Evolutionary conservation across 306 rosid species (phyloP).

Genomic region (Alnus glutinosa): DNA sequence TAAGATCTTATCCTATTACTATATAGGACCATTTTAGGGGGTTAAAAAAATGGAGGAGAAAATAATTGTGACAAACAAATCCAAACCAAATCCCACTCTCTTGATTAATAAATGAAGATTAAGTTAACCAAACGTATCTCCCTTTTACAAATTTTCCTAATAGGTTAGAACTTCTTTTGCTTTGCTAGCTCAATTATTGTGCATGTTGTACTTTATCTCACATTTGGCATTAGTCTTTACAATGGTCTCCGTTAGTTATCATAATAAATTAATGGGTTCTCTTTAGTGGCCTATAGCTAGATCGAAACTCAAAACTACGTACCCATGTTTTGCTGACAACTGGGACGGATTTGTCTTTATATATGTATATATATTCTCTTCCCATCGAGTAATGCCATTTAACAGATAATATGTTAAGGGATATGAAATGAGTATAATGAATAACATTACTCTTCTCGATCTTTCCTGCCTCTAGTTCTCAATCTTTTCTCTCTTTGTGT

Average conservation of each 20-base stretch:
- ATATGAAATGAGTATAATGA: too few species aligned
- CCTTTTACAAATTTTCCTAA: slow-evolving; percentile 13
- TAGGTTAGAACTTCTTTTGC: slow-evolving; percentile 14
- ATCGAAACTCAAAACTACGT: background rate
- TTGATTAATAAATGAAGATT: slow-evolving; percentile 13
- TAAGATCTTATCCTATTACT: slow-evolving; percentile 45
- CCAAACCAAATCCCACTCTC: slow-evolving; percentile 73
- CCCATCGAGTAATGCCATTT: too few species aligned
- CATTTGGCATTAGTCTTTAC: slow-evolving; percentile 17
- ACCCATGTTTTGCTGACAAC: background rate
- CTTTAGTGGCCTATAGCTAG: background rate
- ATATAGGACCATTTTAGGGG: slow-evolving; percentile 6
- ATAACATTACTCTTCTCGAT: too few species aligned
- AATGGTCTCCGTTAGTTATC: slow-evolving; percentile 10
- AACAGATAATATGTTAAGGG: too few species aligned
- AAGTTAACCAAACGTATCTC: slow-evolving; percentile 35
- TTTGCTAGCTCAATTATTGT: background rate
- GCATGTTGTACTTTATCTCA: background rate
- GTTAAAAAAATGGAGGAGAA: slow-evolving; percentile 20
- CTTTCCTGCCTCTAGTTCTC: too few species aligned
- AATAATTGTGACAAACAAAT: slow-evolving; percentile 34
- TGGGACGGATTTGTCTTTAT: background rate
- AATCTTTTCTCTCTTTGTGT: too few species aligned
- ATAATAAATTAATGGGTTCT: background rate
- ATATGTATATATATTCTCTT: background rate